Base-by-base conservation (phyloP, 2,329 filamentous ascomycete species). In the Trichoderma harzianum region DNA sequence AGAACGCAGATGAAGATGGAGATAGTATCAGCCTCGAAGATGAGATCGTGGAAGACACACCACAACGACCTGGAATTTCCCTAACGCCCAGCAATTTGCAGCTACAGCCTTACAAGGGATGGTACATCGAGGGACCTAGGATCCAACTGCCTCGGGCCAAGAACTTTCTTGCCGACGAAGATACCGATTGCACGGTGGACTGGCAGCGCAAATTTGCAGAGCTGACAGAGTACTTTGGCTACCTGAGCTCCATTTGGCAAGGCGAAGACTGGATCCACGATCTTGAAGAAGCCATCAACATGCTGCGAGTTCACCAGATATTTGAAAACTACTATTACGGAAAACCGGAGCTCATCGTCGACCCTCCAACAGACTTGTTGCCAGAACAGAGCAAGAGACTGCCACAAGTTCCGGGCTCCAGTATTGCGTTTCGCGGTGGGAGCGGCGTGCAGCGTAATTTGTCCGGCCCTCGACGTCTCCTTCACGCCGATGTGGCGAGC, bases 81-180 rank as follows among this genome's bases (percentile, higher is more conserved):
- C 6, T 24, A 16, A 21, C 39, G 14, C 26, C 57, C 3, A 24
- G 28, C 16, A n/a, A 57, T 58, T 21, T 14, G 11, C 39, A 30
- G 7, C 72, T 77, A 16, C 72, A 74, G 18, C 70, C 72, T 3
- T 82, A 82, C 70, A 79, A 78, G 43, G 79, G 80, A 43, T 83
- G 82, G 74, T 78, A 75, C 39, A 76, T 81, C 61, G 76, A 76
- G 24, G 75, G 82, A 1, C 82, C 82, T 2, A 74, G 73, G 36
- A 76, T 84, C 36, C 72, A 79, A 57, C 77, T 82, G 55, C 57
- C 67, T 16, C 77, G 79, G 12, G 78, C 79, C 58, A 78, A 76
- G 64, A 84, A 83, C 73, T 89, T 86, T 73, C 83, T 89, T 26
- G 76, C 82, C 4, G 85, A 87, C 34, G 83, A 86, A 73, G 85